These are phyloP conservation scores for Diplotaxis tenuifolia DNA, from an alignment of 345 rosid genomes.

Conservation along the genomic window DNA sequence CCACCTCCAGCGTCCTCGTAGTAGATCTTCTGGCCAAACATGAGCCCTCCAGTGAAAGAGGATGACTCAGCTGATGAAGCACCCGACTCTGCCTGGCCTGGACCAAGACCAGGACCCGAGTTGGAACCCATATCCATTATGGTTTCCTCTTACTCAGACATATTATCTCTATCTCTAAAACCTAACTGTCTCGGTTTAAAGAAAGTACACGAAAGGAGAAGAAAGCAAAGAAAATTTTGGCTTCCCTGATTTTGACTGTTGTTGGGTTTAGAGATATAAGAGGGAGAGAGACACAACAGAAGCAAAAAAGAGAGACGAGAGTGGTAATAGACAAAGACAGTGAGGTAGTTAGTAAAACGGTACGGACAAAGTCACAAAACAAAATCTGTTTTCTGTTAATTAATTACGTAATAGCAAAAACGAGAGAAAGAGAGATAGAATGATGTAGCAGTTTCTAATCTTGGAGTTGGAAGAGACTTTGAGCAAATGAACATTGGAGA, in stretches of 20 bases:
- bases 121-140: slow-evolving; percentile 68
- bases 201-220: slow-evolving; percentile 24
- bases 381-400: slow-evolving; percentile 17
- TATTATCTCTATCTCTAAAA: slow-evolving; percentile 24
- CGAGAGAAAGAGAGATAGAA: not conserved
- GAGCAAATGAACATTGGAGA: slow-evolving; percentile 31
- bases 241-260: slow-evolving; percentile 40
- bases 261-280: slow-evolving; percentile 2
- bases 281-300: slow-evolving; percentile 15
- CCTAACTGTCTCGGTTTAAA: slow-evolving; percentile 23
- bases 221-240: slow-evolving; percentile 23
- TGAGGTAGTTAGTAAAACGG: slow-evolving; percentile 26
- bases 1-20: slow-evolving; percentile 58
- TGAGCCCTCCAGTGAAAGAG: slow-evolving; percentile 67
- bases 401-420: slow-evolving; percentile 26
- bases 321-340: slow-evolving; percentile 48
- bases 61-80: slow-evolving; percentile 53
- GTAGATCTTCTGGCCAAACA: slow-evolving; percentile 73
- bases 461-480: slow-evolving; percentile 10
- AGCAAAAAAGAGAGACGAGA: slow-evolving; percentile 25
- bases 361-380: slow-evolving; percentile 29
- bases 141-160: slow-evolving; percentile 30
- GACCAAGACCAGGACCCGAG: slow-evolving; percentile 52
- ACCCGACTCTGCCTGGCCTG: slow-evolving; percentile 45
- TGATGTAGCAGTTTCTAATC: slow-evolving; percentile 24